Conservation (phyloP, 306 rosid species). For the Prunus armeniaca region DNA sequence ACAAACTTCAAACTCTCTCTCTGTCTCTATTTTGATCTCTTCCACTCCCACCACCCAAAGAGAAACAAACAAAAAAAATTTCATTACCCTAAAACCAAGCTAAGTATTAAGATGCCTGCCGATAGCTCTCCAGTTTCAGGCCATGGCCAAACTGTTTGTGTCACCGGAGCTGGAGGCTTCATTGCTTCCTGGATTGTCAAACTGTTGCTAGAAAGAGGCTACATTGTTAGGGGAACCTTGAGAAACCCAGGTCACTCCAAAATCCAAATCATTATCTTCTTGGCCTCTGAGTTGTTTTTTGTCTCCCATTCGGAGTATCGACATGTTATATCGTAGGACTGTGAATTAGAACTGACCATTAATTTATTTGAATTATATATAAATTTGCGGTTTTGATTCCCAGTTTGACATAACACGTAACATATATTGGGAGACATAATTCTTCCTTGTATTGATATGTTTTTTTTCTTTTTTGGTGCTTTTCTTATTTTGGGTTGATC, state of each 20-base stretch:
- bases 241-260: slow-evolving; percentile 63
- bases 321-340: too few relatives aligned
- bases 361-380: background rate
- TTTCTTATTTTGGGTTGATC: background rate
- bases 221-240: slow-evolving; percentile 76
- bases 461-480: background rate
- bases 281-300: background rate
- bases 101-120: slow-evolving; percentile 38
- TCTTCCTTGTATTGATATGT: background rate
- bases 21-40: background rate
- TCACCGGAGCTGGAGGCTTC: slow-evolving; percentile 96
- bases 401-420: background rate
- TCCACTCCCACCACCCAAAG: slow-evolving; percentile 8
- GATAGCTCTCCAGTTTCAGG: slow-evolving; percentile 26
- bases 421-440: background rate
- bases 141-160: slow-evolving; percentile 59
- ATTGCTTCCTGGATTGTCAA: slow-evolving; percentile 92
- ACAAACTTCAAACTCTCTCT: background rate
- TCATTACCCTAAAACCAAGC: background rate
- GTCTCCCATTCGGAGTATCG: too few relatives aligned
- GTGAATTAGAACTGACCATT: background rate
- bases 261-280: background rate
- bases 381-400: background rate
- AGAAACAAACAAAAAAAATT: background rate
- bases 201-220: slow-evolving; percentile 69